Evolutionary conservation across 768 basidiomycete genomes (phyloP).

Genomic region (Auriscalpium orientale): DNA sequence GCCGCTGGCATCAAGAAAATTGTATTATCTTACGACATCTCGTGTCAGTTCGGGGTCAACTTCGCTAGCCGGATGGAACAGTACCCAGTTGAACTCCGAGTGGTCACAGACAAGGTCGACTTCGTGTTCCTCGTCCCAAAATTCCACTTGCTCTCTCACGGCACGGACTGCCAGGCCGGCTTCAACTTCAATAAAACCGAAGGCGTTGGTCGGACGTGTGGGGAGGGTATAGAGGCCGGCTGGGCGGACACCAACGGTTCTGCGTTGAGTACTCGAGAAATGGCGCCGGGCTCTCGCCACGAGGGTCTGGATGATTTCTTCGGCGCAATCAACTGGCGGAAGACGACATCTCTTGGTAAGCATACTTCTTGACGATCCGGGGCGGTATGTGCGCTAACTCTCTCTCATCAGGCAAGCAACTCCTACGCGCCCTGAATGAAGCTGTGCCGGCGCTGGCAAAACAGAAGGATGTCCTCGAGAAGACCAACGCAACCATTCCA

Average conservation of each 20-base stretch:
- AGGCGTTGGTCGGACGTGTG: conserved; percentile 10
- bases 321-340: too few species aligned
- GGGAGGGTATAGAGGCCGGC: too few species aligned
- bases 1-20: background rate
- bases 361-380: too few species aligned
- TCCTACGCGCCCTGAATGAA: background rate
- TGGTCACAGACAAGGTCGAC: background rate
- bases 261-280: too few species aligned
- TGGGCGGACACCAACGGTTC: too few species aligned
- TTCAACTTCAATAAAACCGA: conserved; percentile 8
- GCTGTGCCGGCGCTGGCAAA: background rate
- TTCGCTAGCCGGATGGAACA: background rate
- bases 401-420: background rate
- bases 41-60: background rate
- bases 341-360: background rate
- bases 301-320: too few species aligned
- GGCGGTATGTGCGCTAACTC: background rate
- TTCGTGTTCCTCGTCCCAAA: background rate
- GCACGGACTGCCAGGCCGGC: conserved; percentile 7
- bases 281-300: too few species aligned
- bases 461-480: too few species aligned
- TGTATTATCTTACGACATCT: background rate
- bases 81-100: background rate
- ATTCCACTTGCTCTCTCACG: conserved; percentile 14
- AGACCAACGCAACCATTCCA: too few species aligned